Evolutionary conservation across 768 basidiomycete genomes (phyloP).

Genomic region (Clitopilus hobsonii): DNA sequence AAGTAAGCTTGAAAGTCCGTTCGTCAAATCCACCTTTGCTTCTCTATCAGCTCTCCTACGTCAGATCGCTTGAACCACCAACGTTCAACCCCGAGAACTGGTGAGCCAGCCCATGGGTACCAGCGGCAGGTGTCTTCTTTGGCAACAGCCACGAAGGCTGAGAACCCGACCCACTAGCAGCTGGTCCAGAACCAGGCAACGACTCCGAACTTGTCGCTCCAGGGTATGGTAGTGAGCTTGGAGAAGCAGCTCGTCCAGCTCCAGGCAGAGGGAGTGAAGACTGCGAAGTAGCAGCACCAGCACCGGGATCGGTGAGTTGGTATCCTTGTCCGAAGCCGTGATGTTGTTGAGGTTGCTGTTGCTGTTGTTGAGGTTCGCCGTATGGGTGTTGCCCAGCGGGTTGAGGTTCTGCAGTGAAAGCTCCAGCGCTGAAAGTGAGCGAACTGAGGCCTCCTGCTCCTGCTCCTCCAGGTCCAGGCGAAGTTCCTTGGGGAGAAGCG

Average conservation of each 20-base stretch:
- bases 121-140: constrained; percentile 24
- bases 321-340: constrained; percentile 8
- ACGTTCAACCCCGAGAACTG: constrained; percentile 26
- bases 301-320: constrained; percentile 5
- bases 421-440: not conserved
- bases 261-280: constrained; percentile 1
- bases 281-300: constrained; percentile 3
- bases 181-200: not conserved
- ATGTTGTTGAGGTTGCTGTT: constrained; percentile 5
- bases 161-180: not conserved
- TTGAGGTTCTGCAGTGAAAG: not conserved
- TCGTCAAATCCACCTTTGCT: not conserved
- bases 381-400: not conserved
- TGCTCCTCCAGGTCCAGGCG: not conserved
- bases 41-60: too few species aligned
- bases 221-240: constrained; percentile 1
- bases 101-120: constrained; percentile 10
- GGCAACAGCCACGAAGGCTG: constrained; percentile 37
- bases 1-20: too few species aligned
- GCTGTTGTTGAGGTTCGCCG: constrained; percentile 5
- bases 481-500: not conserved
- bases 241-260: not conserved
- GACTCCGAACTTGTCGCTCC: constrained; percentile 6
- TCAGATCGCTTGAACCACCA: constrained; percentile 6
- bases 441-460: not conserved